These are phyloP conservation scores for Ascosphaera aggregata DNA, from an alignment of 2,329 filamentous ascomycete species.

Conservation along the genomic window DNA sequence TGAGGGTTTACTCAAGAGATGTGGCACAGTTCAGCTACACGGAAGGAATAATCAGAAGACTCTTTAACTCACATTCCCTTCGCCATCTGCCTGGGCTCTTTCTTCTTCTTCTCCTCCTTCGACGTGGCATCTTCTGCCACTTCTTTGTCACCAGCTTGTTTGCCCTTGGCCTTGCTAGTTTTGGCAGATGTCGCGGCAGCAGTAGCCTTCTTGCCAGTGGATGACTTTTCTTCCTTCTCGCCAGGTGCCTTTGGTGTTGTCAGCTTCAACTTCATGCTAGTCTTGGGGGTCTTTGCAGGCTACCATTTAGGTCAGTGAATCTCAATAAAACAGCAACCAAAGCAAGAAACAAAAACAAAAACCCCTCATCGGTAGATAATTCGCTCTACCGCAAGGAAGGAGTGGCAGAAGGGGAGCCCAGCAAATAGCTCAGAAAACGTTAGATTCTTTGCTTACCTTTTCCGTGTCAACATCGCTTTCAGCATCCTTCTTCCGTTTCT, in stretches of 20 bases:
- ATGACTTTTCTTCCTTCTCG: constrained; percentile 12
- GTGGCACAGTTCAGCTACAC: too few species aligned
- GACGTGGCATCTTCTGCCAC: constrained; percentile 7
- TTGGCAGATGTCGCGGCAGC: constrained; percentile 29
- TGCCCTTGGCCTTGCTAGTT: constrained; percentile 29
- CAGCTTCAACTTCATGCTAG: constrained; percentile 27
- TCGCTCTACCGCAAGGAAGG: constrained; percentile 3
- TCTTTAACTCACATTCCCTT: too few species aligned
- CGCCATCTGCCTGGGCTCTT: constrained; percentile 4
- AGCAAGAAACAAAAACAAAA: constrained; percentile 2
- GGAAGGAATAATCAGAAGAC: too few species aligned
- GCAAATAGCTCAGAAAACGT: not conserved
- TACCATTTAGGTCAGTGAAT: constrained; percentile 14
- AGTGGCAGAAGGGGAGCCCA: constrained; percentile 1
- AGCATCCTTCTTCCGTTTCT: constrained; percentile 61
- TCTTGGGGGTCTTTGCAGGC: constrained; percentile 43
- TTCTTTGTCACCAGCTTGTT: constrained; percentile 20
- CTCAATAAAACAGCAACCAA: too few species aligned
- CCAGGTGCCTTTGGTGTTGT: constrained; percentile 35
- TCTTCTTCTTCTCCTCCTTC: constrained; percentile 3
- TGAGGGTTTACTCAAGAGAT: too few species aligned
- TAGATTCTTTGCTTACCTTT: constrained; percentile 29
- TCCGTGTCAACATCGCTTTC: constrained; percentile 46
- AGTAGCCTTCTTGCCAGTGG: constrained; percentile 24
- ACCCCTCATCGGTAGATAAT: constrained; percentile 4